Percentiles rank a stretch among this genome's conserved stretches.
phyloP scores from a whole-genome alignment of 2,329 filamentous ascomycete species.

The Chaetomiaceae sp. region DNA sequence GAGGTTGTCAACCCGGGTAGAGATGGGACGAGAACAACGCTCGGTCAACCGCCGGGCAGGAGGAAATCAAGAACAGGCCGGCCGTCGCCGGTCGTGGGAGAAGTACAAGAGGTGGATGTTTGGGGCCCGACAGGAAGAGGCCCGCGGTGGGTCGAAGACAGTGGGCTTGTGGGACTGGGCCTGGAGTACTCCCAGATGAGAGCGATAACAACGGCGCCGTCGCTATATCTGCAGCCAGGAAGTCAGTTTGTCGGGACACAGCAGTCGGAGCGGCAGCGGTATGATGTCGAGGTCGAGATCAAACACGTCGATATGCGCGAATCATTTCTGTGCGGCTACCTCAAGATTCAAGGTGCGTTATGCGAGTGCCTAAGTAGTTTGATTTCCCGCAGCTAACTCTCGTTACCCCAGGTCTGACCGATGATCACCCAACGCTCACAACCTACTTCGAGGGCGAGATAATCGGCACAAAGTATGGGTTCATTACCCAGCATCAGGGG shows the following conservation, averaged over 20 bases:
- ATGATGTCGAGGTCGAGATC: constrained; percentile 94
- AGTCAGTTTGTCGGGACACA: constrained; percentile 89
- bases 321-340: constrained; percentile 90
- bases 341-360: constrained; percentile 81
- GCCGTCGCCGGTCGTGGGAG: constrained; percentile 21
- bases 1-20: neutral
- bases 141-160: constrained; percentile 30
- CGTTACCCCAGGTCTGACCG: constrained; percentile 66
- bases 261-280: constrained; percentile 85
- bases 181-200: constrained; percentile 28
- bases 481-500: constrained; percentile 78
- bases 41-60: constrained; percentile 1
- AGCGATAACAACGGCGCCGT: constrained; percentile 74
- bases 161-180: constrained; percentile 32
- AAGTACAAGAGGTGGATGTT: constrained; percentile 36
- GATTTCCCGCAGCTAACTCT: constrained; percentile 4
- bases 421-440: constrained; percentile 94
- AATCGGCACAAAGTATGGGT: constrained; percentile 91
- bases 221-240: constrained; percentile 79
- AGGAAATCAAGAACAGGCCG: constrained; percentile 9
- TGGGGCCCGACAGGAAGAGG: constrained; percentile 30
- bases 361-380: too few species aligned
- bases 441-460: constrained; percentile 99
- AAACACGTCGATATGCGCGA: constrained; percentile 94
- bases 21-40: neutral